Base-by-base conservation (phyloP, 768 basidiomycete genomes). In the Phanerochaete sordida region DNA sequence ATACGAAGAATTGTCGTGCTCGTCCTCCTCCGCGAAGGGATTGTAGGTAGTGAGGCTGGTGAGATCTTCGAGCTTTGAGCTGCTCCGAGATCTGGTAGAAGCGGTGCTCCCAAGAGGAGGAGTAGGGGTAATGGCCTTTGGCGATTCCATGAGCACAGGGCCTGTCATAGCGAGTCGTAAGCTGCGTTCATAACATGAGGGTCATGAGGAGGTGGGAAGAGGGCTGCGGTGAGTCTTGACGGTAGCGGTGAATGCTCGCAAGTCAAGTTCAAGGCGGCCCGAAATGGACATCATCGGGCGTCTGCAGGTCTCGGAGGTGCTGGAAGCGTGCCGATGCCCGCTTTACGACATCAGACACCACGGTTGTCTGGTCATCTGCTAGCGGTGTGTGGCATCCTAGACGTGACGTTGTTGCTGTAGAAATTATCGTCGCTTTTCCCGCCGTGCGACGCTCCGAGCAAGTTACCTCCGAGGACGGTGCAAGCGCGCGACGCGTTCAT, bases 11-110 rank as follows among this genome's bases (percentile, higher is more conserved):
- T 91, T 88, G 64, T 93, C 92, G 69, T 91, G 84, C 73, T 94
- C 93, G 69, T 94, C 92, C 70, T 95, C 93, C 69, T 93, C 91
- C n/a, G 90, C 85, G 76, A 93, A 95, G 6, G 91, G 91, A 70
- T 94, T 94, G 79, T 90, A 93, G 52, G 90, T 90, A 28, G 93
- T 95, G 58, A 95, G 75, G 68, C 85, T 84, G 47, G 82, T 81
- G 46, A 87, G 80, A 77, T 91, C 91, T 53, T 87, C 78, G 9
- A 76, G 71, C 66, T 81, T 86, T 31, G 81, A 80, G 71, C 80
- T 85, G 72, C 84, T 85, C 64, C 85, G 80, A 13, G 87, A 88
- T 68, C 85, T 77, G 23, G 81, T 83, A 12, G 82, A 80, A 19
- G 76, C 75, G 16, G 66, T 63, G 53, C 65, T 64, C 19, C 56